A percentile compares a stretch with the other conserved stretches of the same genome.
Conservation (phyloP, 306 rosid species). For the Pyrus communis region DNA sequence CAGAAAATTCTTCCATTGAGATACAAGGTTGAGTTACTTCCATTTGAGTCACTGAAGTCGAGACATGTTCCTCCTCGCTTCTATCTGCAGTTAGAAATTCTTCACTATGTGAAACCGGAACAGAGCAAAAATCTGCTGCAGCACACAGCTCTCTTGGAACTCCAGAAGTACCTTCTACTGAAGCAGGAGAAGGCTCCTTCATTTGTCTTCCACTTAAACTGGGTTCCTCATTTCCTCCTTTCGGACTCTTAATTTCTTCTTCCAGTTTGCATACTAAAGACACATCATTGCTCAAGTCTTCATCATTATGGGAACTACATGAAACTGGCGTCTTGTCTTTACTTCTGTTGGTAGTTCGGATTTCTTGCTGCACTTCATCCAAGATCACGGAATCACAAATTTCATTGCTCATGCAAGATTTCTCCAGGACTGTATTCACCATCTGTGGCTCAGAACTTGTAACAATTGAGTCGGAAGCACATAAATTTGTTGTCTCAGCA, state of each 20-base stretch:
- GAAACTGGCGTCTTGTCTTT: conserved; percentile 7
- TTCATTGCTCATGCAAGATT: conserved; percentile 17
- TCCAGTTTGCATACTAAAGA: not conserved
- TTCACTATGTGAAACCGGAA: not conserved
- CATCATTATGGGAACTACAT: not conserved
- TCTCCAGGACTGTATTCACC: conserved; percentile 20
- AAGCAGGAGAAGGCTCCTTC: conserved; percentile 8
- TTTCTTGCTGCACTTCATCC: conserved; percentile 28
- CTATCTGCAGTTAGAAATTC: conserved; percentile 10
- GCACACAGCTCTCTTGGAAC: conserved; percentile 18
- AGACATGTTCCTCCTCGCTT: conserved; percentile 1
- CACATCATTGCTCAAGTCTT: not conserved
- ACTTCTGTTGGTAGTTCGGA: conserved; percentile 18
- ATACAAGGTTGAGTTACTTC: conserved; percentile 25
- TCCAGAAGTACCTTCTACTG: conserved; percentile 13
- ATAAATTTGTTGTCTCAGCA: conserved; percentile 1
- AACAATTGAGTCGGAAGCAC: not conserved
- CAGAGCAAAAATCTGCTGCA: conserved; percentile 1
- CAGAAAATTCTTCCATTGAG: conserved; percentile 29
- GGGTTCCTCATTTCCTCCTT: conserved; percentile 16
- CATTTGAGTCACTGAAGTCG: conserved; percentile 4
- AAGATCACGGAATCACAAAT: conserved; percentile 9
- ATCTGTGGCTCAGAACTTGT: conserved; percentile 5
- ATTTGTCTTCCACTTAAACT: not conserved
- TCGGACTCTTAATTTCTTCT: conserved; percentile 13